Evolutionary conservation across 1,284 basidiomycete genomes (phyloP).

Genomic region (Ustilago cynodontis): DNA sequence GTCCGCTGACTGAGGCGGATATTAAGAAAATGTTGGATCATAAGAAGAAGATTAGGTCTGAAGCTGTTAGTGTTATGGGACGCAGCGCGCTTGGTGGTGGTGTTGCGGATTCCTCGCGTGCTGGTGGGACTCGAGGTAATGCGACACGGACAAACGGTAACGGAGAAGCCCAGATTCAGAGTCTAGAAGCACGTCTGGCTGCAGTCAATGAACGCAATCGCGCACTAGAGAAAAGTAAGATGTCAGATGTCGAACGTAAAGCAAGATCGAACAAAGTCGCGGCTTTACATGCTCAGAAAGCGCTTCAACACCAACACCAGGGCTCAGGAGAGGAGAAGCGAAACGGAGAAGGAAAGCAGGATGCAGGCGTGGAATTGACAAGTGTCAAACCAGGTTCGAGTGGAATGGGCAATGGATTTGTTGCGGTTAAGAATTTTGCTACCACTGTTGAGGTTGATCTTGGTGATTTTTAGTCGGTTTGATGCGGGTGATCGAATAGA

Average conservation of each 20-base stretch:
- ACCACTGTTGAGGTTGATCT: constrained; percentile 71
- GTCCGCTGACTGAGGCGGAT: constrained; percentile 59
- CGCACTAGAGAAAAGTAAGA: constrained; percentile 81
- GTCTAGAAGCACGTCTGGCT: constrained; percentile 76
- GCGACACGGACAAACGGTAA: not conserved
- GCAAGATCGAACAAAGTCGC: constrained; percentile 72
- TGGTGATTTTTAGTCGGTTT: constrained; percentile 68
- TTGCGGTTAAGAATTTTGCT: constrained; percentile 69
- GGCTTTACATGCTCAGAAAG: constrained; percentile 3
- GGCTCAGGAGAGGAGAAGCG: too few relatives aligned
- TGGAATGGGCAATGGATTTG: constrained; percentile 68
- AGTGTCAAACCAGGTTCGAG: constrained; percentile 29
- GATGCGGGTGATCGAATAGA: not conserved
- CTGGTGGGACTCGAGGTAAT: not conserved
- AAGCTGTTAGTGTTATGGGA: constrained; percentile 42
- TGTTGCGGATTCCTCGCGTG: not conserved
- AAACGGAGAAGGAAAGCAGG: constrained; percentile 1
- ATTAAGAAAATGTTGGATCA: constrained; percentile 51
- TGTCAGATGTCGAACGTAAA: constrained; percentile 79
- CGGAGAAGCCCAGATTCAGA: not conserved
- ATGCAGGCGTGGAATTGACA: constrained; percentile 24
- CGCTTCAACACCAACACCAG: not conserved
- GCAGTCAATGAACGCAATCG: constrained; percentile 90
- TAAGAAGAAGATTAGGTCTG: constrained; percentile 45
- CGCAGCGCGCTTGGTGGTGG: constrained; percentile 10